Base-by-base conservation (phyloP, 2,329 filamentous ascomycete species). In the Bisporella sp. region DNA sequence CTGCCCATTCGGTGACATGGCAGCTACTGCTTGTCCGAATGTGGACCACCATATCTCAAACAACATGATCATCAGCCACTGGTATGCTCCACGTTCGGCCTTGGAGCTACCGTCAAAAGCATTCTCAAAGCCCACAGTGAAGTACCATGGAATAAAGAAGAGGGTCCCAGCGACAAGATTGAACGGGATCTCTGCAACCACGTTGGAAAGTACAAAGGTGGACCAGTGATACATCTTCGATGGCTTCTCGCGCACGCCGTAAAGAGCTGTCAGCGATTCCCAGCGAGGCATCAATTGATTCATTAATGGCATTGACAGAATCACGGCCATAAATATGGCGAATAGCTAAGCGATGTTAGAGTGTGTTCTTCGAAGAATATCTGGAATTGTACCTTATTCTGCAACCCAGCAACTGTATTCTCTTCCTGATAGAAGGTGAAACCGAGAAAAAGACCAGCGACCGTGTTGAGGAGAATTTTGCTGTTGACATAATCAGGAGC, bases 41-140 rank as follows among this genome's bases (percentile, higher is more conserved):
- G 89, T 93, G n/a, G 81, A 87, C 0, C 85, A 83, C 68, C 90
- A 92, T 45, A 95, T 69, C 59, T 92, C 78, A 75, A 95, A 95
- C 58, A 79, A 73, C 58, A 84, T 75, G 13, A 91, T 80, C 81
- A 1, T 77, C 71, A 58, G 89, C 81, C 29, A 95, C 73, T 70
- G 91, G 87, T 76, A 92, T 86, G 11, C 93, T 79, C 0, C 75
- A 63, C n/a, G n/a, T n/a, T n/a, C n/a, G n/a, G n/a, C n/a, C n/a
- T n/a, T n/a, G n/a, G n/a, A n/a, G n/a, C n/a, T n/a, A n/a, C n/a
- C n/a, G n/a, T 51, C 13, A 1, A 54, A 55, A 8, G 57, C 30
- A 45, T 61, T 62, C 12, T 64, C 62, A 2, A 62, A 85, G 8
- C 87, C 86, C 13, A 87, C 84, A 57, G 88, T 81, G 7, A 77